phyloP scores from a whole-genome alignment of 192 early-diverging fungal genomes.

The Piromyces finnis region DNA sequence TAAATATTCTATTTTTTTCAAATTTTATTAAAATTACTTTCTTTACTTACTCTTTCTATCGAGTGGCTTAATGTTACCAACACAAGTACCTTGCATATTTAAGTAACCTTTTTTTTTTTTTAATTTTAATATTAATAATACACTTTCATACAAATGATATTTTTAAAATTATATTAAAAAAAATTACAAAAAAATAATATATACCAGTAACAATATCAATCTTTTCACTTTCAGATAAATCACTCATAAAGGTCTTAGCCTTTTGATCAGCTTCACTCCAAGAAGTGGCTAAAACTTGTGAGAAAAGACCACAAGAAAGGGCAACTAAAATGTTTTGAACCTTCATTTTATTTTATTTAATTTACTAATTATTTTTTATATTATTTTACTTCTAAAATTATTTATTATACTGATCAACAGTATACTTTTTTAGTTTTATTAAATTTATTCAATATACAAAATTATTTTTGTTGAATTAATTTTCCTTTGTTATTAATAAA shows the following conservation, averaged over 20 bases:
- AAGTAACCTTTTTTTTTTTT: neutral
- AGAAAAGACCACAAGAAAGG: neutral
- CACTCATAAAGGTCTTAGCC: neutral
- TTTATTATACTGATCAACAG: neutral
- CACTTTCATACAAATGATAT: too few relatives aligned
- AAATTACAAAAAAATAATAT: neutral
- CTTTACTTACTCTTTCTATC: neutral
- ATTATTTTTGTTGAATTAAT: neutral
- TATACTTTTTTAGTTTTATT: neutral
- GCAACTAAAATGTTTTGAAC: neutral
- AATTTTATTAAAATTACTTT: too few relatives aligned
- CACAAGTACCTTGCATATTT: neutral
- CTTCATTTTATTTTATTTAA: neutral
- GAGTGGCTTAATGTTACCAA: neutral
- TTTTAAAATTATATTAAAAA: too few relatives aligned
- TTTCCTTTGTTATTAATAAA: neutral
- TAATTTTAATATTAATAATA: too few relatives aligned
- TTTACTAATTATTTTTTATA: too few relatives aligned
- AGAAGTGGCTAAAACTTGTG: neutral
- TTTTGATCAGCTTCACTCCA: neutral
- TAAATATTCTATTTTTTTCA: too few relatives aligned
- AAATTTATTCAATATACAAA: neutral
- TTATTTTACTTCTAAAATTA: neutral
- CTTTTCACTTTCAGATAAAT: neutral
- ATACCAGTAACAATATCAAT: neutral